phyloP scores from a whole-genome alignment of 257 asterid genomes.

The Solanum dulcamara region DNA sequence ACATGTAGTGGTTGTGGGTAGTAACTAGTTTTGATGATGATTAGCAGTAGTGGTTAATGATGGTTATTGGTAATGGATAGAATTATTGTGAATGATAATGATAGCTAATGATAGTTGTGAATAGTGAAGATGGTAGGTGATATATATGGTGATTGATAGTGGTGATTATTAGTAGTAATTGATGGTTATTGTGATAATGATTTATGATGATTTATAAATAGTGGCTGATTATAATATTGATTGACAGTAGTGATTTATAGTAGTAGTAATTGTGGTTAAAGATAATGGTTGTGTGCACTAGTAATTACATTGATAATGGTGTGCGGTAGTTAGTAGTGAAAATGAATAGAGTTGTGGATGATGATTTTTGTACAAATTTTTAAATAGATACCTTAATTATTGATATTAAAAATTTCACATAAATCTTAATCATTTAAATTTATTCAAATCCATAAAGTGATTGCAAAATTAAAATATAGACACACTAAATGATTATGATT shows the following conservation, averaged over 20 bases:
- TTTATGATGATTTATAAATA: background rate
- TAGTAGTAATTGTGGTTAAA: background rate
- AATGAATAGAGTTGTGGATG: background rate
- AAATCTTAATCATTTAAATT: background rate
- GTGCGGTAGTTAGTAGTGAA: background rate
- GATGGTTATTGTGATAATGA: too few species aligned
- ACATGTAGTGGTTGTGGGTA: background rate
- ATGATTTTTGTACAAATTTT: background rate
- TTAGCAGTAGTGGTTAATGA: background rate
- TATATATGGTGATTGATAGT: background rate
- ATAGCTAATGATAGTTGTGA: too few species aligned
- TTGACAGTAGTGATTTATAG: background rate
- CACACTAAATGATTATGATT: too few species aligned
- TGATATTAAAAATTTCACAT: too few species aligned
- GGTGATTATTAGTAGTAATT: background rate
- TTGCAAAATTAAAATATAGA: too few species aligned
- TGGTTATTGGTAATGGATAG: too few species aligned
- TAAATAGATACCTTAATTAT: background rate
- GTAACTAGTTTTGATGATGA: background rate
- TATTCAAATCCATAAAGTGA: background rate
- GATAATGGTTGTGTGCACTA: background rate
- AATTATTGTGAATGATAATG: too few species aligned
- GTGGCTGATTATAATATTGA: background rate
- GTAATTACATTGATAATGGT: background rate
- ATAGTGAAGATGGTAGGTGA: too few species aligned